A percentile compares a stretch with the other conserved stretches of the same genome.
These are phyloP conservation scores for Macrolepiota albuminosa DNA, from an alignment of 768 basidiomycete genomes.

Conservation along the genomic window DNA sequence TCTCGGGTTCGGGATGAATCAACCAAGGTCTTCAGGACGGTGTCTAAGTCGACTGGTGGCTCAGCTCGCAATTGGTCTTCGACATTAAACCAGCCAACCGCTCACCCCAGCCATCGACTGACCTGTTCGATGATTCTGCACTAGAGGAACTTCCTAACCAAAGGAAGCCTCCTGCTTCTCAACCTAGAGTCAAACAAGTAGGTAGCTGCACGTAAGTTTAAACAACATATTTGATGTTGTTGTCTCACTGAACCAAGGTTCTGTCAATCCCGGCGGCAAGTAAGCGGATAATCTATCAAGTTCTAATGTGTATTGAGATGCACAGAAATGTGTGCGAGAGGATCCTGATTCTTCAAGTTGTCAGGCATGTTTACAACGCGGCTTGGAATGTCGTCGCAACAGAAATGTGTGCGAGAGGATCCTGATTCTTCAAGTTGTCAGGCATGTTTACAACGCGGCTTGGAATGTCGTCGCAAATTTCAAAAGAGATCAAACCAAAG, in stretches of 20 bases:
- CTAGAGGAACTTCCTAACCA: background rate
- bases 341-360: background rate
- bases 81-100: background rate
- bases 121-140: background rate
- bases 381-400: background rate
- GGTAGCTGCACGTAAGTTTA: constrained; percentile 3
- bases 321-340: background rate
- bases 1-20: background rate
- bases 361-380: background rate
- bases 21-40: background rate
- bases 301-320: background rate
- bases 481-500: background rate
- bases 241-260: background rate
- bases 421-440: background rate
- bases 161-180: background rate
- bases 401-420: background rate
- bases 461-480: background rate
- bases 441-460: background rate
- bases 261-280: background rate
- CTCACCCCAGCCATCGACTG: background rate
- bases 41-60: background rate
- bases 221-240: background rate
- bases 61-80: background rate
- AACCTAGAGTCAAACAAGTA: background rate
- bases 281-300: background rate